A percentile compares a stretch with the other conserved stretches of the same genome.
Evolutionary conservation across 305 asterid species (phyloP).

Genomic region (Fraxinus latifolia): DNA sequence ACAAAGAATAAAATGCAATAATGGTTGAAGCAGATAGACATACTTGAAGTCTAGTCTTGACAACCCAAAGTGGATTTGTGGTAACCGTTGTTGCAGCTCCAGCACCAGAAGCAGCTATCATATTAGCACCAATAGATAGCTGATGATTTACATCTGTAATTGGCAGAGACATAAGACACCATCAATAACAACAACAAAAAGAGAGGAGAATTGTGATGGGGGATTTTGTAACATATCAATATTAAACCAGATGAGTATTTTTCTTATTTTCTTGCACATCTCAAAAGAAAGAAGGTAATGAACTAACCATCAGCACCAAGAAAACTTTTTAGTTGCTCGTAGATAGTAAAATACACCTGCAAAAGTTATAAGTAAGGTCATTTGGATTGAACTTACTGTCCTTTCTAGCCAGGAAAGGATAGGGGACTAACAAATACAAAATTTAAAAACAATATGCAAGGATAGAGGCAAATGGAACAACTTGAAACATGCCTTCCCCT

Average conservation of each 20-base stretch:
- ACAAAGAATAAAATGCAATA: not conserved
- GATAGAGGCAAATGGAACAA: no score
- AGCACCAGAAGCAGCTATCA: constrained; percentile 28
- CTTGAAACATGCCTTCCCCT: no score
- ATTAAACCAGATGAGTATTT: not conserved
- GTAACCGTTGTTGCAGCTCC: constrained; percentile 81
- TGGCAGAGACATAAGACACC: not conserved
- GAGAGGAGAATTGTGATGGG: not conserved
- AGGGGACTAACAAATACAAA: no score
- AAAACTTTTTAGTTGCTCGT: not conserved
- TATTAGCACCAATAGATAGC: constrained; percentile 77
- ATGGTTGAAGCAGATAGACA: constrained; percentile 12
- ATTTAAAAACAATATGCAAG: no score
- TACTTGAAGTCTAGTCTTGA: constrained; percentile 87
- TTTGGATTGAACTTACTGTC: not conserved
- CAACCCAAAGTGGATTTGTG: constrained; percentile 97
- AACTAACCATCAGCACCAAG: not conserved
- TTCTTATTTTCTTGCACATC: not conserved
- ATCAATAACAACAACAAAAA: not conserved
- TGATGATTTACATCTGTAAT: constrained; percentile 57
- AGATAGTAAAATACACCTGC: not conserved
- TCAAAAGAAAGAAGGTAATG: not conserved
- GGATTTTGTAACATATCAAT: not conserved
- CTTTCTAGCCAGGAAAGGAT: not conserved
- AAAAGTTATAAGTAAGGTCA: not conserved